Evolutionary conservation across 257 asterid species (phyloP), one percentile per base, ranked within the genome.

Genomic region (Solanum medicagineum): DNA sequence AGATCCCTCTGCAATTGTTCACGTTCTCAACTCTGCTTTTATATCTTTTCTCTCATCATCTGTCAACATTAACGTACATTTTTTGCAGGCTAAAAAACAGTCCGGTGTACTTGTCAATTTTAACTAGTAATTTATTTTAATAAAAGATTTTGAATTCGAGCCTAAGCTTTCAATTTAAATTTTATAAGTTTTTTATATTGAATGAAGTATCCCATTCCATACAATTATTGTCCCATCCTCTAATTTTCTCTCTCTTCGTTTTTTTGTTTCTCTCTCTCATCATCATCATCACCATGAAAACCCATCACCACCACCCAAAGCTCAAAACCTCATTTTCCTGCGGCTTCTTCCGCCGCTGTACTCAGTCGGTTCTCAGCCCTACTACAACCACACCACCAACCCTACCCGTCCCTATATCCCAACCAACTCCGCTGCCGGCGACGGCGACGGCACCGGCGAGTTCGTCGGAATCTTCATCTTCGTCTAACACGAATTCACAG

Each of bases 381-480:
- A 94, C 96, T 80, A 92, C 93, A 91, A 54, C 94, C 84, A 91
- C 95, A 10, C 93, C 97, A 1, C 98, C 97, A n/a, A 90, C 94
- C 5, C 92, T 92, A 2, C 91, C 98, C 29, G 49, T 83, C 15
- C 9, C 89, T 4, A 36, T 29, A 68, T 44, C 85, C 53, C 54
- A 55, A 8, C 70, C 29, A 49, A 89, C 86, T 15, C 77, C 87
- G 10, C 86, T 85, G 0, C 84, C 84, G 4, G 83, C 88, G 0
- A 81, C 84, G 0, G 79, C 86, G 0, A 80, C 85, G 1, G 81
- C 86, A 1, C 83, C 85, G 10, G 68, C 90, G 4, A 92, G 63
- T 29, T 91, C 89, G 20, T 92, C 97, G 5, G 86, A 69, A 0
- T 93, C 97, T 3, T 92, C 97, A 17, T 94, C 98, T 1, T 94